phyloP scores from a whole-genome alignment of 371 early-diverging fungal species.

The Mortierella sp. region DNA sequence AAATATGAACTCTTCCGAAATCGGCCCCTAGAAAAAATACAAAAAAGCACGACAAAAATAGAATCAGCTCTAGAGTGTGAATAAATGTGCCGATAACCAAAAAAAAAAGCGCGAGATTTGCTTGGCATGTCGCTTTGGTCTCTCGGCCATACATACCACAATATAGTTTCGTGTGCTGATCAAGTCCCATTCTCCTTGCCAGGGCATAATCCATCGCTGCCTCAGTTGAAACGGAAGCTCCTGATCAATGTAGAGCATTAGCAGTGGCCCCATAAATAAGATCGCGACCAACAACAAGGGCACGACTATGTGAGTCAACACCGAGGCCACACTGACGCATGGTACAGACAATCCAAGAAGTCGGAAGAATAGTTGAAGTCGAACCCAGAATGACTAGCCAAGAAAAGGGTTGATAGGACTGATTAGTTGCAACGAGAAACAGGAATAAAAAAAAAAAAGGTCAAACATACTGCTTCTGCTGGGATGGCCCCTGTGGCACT shows the following conservation, averaged over 20 bases:
- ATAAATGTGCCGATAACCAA: not conserved
- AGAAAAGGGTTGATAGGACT: not conserved
- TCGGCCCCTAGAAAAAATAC: constrained; percentile 19
- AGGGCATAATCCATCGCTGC: constrained; percentile 19
- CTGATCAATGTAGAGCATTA: constrained; percentile 33
- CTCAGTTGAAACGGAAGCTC: constrained; percentile 38
- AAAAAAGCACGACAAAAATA: not conserved
- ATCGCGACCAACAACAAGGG: constrained; percentile 31
- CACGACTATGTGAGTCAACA: constrained; percentile 21
- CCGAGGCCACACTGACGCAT: constrained; percentile 10
- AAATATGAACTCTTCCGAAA: constrained; percentile 47
- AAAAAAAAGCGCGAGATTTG: no score
- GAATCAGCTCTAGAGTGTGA: not conserved
- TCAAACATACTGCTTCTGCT: constrained; percentile 17
- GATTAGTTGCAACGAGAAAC: not conserved
- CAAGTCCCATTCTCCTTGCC: constrained; percentile 3
- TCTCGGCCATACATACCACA: constrained; percentile 16
- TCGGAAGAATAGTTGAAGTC: constrained; percentile 1
- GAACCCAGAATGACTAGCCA: constrained; percentile 14
- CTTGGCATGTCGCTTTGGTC: no score
- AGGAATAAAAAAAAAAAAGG: not conserved
- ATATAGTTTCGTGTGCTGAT: constrained; percentile 39
- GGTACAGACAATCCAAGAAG: constrained; percentile 30
- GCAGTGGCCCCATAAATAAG: constrained; percentile 31
- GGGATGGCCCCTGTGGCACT: constrained; percentile 18